These are phyloP conservation scores for Agrocybe chaxingu DNA, from an alignment of 768 basidiomycete genomes.

Conservation along the genomic window DNA sequence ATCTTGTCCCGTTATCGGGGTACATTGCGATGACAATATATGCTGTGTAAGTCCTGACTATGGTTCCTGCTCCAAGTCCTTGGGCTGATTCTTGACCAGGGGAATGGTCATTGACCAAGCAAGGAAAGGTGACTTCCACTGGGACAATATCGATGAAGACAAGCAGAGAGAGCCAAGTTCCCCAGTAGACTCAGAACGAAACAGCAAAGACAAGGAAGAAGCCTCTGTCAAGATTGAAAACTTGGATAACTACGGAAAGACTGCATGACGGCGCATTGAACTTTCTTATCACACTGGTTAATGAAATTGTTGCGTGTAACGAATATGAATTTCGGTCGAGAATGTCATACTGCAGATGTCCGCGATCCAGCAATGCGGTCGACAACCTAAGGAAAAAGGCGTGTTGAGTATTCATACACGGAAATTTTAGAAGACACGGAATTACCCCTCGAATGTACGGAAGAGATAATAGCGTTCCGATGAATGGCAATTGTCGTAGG, in stretches of 20 bases:
- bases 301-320: neutral
- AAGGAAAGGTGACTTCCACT: slow-evolving; percentile 43
- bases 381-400: slow-evolving; percentile 47
- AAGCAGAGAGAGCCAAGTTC: slow-evolving; percentile 6
- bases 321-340: slow-evolving; percentile 16
- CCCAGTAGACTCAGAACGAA: slow-evolving; percentile 10
- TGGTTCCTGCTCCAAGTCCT: neutral
- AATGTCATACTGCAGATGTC: slow-evolving; percentile 60
- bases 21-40: slow-evolving; percentile 58
- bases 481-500: slow-evolving; percentile 87
- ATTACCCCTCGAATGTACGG: slow-evolving; percentile 85
- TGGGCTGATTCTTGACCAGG: slow-evolving; percentile 23
- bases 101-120: slow-evolving; percentile 54
- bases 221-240: neutral
- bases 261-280: too few relatives aligned
- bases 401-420: neutral
- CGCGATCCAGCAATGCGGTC: slow-evolving; percentile 81
- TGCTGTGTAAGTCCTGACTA: slow-evolving; percentile 42
- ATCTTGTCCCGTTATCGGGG: slow-evolving; percentile 58
- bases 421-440: slow-evolving; percentile 8
- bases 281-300: neutral
- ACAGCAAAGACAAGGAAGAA: slow-evolving; percentile 9
- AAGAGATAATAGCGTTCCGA: slow-evolving; percentile 82
- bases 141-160: slow-evolving; percentile 45
- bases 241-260: too few relatives aligned